Base-by-base conservation (phyloP, 805 yeast species). In the Pichia paraexigua region DNA sequence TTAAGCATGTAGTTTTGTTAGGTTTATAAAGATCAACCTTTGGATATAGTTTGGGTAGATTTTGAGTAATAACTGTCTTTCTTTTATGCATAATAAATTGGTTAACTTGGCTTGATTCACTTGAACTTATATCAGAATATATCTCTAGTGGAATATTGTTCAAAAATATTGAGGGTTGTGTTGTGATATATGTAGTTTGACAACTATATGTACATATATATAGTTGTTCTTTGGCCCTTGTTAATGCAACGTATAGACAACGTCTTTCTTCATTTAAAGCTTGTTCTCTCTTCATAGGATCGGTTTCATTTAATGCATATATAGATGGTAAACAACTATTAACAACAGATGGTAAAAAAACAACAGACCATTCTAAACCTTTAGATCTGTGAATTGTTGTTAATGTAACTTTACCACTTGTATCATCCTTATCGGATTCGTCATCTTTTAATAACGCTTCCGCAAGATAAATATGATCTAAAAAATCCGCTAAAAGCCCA, bases 321-420 rank as follows among this genome's bases (percentile, higher is more conserved):
- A 65, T 60, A 4, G 83, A 79, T 0, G 96, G 96, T 13, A 87
- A 68, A 15, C 78, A 65, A 1, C 85, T 84, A 45, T 85, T 87
- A 32, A 77, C 72, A 18, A 87, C 67, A 0, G 87, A 85, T 0
- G 95, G 89, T 13, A 88, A 77, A 62, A 88, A 87, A 0, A 92
- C 97, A 15, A 87, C 79, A 0, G 96, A 92, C 97, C 98, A 92
- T 63, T 92, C 99, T 2, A 91, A 71, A 1, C 99, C 99, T 64
- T 92, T 92, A 1, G 97, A 82, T 0, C 90, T 88, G 63, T 92
- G 99, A 13, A 92, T 85, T 0, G 98, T 94, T 0, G 95, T 85
- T 0, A 92, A 62, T 1, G 63, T 58, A 9, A 68, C 66, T 44
- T 59, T 62, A 3, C 66, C 59, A 1, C 35, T 43, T 1, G 40